Evolutionary conservation across 192 early-diverging fungal species (phyloP), one percentile per base, ranked within the genome.

Genomic region (Mortierella antarctica): DNA sequence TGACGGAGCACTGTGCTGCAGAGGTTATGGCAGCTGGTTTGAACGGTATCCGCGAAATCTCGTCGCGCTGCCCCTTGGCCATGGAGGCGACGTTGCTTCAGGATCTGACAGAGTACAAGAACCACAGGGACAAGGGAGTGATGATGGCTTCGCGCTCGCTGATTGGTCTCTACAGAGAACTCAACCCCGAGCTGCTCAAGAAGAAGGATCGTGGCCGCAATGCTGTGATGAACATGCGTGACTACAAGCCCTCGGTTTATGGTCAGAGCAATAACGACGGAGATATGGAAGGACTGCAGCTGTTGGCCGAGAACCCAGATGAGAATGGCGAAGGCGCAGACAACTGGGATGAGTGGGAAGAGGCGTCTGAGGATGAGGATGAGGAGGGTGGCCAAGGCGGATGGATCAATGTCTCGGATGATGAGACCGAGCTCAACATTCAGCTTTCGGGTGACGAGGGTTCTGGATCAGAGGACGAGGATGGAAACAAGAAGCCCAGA

Each of bases 11-110:
- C 81, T 92, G 89, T 50, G 85, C 97, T 9, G 89, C 90, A 7
- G 98, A 99, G 79, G 98, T 99, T 47, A 96, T 99, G 86, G 92
- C 93, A 15, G 97, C 96, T 7, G 98, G 97, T 47, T 65, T 86
- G 59, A 95, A 95, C 68, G 90, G 90, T 57, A 92, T 95, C 46
- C 93, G 98, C 57, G 97, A 97, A 62, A 91, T 99, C 15, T 93
- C 92, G 66, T 70, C 83, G 7, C 90, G 98, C 18, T 93, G 93
- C 65, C 97, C 98, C n/a, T 82, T 99, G 51, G 95, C 96, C 18
- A 96, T 99, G 81, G 89, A 93, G 44, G 76, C 87, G 1, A 91
- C 91, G 5, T 84, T 99, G 59, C 82, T 99, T 49, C 91, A 96
- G 75, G 94, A 95, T 71, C 81, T 99, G 83, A 90, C 96, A 12